phyloP scores from a whole-genome alignment of 2,329 filamentous ascomycete species.

The Sarocladium kiliense region DNA sequence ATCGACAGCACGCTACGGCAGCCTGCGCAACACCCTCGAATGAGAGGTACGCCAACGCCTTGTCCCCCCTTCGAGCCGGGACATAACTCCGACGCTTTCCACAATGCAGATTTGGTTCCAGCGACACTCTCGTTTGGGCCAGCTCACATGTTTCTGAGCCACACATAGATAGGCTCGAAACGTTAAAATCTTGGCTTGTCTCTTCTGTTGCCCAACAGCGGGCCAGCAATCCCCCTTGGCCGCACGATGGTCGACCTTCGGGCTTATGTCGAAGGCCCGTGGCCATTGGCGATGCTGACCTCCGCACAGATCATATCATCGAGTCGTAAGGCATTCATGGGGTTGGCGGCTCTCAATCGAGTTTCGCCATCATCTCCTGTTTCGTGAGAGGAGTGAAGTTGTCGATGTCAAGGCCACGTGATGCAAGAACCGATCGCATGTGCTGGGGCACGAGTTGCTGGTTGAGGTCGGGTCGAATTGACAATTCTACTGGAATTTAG shows the following conservation, averaged over 20 bases:
- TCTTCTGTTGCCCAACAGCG: constrained; percentile 2
- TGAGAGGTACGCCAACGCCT: constrained; percentile 7
- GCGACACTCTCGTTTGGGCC: neutral
- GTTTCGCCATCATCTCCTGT: constrained; percentile 94
- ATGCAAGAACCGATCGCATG: constrained; percentile 66
- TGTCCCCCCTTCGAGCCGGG: constrained; percentile 5
- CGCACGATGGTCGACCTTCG: neutral
- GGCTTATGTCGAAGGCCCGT: neutral
- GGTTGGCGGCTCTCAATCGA: constrained; percentile 65
- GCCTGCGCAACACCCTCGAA: constrained; percentile 2
- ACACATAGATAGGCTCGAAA: neutral
- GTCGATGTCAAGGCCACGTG: constrained; percentile 84
- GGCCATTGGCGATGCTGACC: constrained; percentile 7
- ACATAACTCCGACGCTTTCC: constrained; percentile 7
- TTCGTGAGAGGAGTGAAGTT: constrained; percentile 87
- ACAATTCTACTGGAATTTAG: constrained; percentile 66
- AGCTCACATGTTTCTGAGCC: neutral
- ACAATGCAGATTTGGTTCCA: constrained; percentile 9
- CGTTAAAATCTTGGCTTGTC: neutral
- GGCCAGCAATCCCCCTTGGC: neutral
- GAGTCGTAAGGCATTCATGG: constrained; percentile 9
- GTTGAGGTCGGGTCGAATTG: constrained; percentile 88
- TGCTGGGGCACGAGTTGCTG: constrained; percentile 81
- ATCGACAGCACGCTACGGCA: neutral
- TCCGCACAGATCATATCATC: constrained; percentile 7